phyloP scores from a whole-genome alignment of 495 filamentous ascomycete genomes.

The Aspergillus bertholletiae region DNA sequence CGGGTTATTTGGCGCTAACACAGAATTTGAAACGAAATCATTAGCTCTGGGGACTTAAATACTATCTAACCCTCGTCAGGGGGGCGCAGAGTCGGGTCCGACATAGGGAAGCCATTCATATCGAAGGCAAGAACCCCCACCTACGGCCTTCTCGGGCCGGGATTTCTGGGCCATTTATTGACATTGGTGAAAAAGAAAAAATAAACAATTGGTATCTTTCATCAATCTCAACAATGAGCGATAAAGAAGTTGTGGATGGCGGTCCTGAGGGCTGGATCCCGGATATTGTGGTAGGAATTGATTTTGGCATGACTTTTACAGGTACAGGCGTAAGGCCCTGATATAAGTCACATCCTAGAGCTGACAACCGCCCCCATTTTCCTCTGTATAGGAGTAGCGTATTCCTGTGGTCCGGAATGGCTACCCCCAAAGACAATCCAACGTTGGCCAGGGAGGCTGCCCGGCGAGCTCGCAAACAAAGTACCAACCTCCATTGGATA shows the following conservation, averaged over 20 bases:
- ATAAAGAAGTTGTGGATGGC: slow-evolving; percentile 19
- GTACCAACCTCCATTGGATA: slow-evolving; percentile 57
- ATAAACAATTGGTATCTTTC: neutral
- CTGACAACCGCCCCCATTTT: neutral
- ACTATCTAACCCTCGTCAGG: neutral
- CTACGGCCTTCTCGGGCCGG: neutral
- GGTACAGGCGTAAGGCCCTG: slow-evolving; percentile 29
- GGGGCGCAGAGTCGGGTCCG: neutral
- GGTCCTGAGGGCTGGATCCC: slow-evolving; percentile 21
- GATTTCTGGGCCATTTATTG: neutral
- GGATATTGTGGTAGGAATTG: slow-evolving; percentile 57
- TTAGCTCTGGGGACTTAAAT: too few relatives aligned
- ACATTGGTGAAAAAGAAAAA: neutral
- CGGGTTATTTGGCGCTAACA: neutral
- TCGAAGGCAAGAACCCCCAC: neutral
- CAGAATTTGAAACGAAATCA: neutral
- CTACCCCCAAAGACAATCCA: slow-evolving; percentile 51
- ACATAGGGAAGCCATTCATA: neutral
- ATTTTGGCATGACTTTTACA: slow-evolving; percentile 62
- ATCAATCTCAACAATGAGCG: slow-evolving; percentile 7
- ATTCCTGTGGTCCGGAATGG: slow-evolving; percentile 42
- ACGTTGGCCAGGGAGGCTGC: slow-evolving; percentile 56
- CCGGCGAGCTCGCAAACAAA: slow-evolving; percentile 54
- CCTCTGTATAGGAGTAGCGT: slow-evolving; percentile 50
- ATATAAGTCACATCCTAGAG: neutral